A percentile compares a stretch with the other conserved stretches of the same genome.
Evolutionary conservation across 2,329 filamentous ascomycete species (phyloP).

Genomic region (Pyricularia grisea): DNA sequence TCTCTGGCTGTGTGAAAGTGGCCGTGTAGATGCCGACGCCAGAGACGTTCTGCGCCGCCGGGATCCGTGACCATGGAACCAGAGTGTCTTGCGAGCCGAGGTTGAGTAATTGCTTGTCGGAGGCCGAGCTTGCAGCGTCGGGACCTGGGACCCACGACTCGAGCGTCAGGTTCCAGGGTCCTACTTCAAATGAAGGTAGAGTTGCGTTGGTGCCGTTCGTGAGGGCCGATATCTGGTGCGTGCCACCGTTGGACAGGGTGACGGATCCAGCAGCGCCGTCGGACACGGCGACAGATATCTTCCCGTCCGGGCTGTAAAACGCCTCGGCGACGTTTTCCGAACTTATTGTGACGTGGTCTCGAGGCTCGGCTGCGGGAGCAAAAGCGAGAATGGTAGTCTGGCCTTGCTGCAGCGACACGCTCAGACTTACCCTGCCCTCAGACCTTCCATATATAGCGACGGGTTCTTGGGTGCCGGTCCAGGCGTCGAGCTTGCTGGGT

Average conservation of each 20-base stretch:
- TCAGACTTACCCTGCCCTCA: conserved; percentile 10
- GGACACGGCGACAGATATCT: neutral
- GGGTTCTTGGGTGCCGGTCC: conserved; percentile 25
- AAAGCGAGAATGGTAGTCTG: conserved; percentile 25
- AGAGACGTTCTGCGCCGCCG: conserved; percentile 6
- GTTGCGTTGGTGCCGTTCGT: neutral
- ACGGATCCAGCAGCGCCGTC: neutral
- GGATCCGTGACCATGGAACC: conserved; percentile 6
- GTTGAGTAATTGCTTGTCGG: neutral
- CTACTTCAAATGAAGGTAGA: conserved; percentile 2
- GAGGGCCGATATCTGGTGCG: neutral
- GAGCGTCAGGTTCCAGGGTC: conserved; percentile 6
- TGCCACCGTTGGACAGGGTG: neutral
- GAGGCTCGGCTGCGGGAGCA: neutral
- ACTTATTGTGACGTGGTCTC: neutral
- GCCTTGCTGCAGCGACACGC: conserved; percentile 23
- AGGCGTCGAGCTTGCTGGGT: conserved; percentile 24
- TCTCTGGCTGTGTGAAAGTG: neutral
- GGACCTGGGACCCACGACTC: conserved; percentile 9
- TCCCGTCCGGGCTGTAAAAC: neutral
- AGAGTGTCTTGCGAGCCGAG: neutral
- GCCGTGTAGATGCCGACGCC: conserved; percentile 7
- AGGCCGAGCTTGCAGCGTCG: neutral
- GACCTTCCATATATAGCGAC: conserved; percentile 13
- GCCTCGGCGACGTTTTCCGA: neutral